Evolutionary conservation across 176 grass and related monocot species (phyloP).

Genomic region (Aegilops longissima): DNA sequence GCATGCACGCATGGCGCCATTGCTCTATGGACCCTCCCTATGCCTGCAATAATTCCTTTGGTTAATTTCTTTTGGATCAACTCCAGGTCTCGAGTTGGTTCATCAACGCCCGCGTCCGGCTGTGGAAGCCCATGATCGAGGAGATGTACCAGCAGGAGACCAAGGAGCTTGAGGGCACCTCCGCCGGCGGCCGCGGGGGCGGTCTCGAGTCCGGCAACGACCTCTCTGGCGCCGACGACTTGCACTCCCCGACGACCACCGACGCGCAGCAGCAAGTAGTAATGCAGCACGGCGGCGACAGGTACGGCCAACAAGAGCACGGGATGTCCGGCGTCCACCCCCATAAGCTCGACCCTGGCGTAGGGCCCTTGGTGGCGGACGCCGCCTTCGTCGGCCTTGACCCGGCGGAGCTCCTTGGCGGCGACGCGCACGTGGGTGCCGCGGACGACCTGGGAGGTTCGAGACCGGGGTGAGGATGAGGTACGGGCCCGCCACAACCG

Average conservation of each 20-base stretch:
- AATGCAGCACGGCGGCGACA: slow-evolving; percentile 14
- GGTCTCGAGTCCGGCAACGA: slow-evolving; percentile 40
- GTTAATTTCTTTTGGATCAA: slow-evolving; percentile 41
- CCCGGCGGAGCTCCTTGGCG: slow-evolving; percentile 59
- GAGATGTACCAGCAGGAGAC: slow-evolving; percentile 98
- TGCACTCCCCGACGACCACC: slow-evolving; percentile 43
- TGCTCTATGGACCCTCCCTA: slow-evolving; percentile 13
- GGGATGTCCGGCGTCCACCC: slow-evolving; percentile 30
- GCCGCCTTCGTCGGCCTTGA: slow-evolving; percentile 51
- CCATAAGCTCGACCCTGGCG: slow-evolving; percentile 56
- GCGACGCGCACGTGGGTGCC: slow-evolving; percentile 40
- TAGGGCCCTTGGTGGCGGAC: slow-evolving; percentile 31
- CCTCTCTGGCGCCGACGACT: slow-evolving; percentile 41
- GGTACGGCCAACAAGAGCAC: slow-evolving; percentile 38
- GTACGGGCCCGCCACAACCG: slow-evolving; percentile 46
- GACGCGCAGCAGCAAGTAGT: background rate
- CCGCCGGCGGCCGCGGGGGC: slow-evolving; percentile 39
- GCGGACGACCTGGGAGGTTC: slow-evolving; percentile 66
- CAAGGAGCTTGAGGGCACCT: slow-evolving; percentile 62
- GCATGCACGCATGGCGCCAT: slow-evolving; percentile 45
- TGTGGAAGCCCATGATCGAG: slow-evolving; percentile 99
- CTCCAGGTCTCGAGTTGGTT: slow-evolving; percentile 99
- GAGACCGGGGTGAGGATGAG: slow-evolving; percentile 53
- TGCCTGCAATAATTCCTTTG: slow-evolving; percentile 48
- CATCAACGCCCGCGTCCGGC: slow-evolving; percentile 97